phyloP scores from a whole-genome alignment of 2,329 filamentous ascomycete genomes.

The Fusarium sp. region DNA sequence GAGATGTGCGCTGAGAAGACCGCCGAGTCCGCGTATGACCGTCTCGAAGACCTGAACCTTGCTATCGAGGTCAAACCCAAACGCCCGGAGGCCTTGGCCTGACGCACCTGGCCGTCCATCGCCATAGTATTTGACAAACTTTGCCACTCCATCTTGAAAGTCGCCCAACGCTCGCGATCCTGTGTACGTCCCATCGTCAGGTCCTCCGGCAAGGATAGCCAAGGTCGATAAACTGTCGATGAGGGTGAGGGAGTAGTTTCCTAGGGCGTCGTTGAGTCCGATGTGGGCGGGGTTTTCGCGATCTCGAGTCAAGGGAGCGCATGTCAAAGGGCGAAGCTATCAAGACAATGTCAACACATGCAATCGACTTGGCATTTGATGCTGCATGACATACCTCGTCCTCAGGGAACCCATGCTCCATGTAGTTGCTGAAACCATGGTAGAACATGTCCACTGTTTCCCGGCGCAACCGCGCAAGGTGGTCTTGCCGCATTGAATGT shows the following conservation, averaged over 20 bases:
- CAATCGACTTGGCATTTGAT: not conserved
- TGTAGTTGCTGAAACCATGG: conserved; percentile 96
- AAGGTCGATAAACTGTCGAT: conserved; percentile 96
- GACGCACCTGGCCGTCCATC: conserved; percentile 79
- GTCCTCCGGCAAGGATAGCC: conserved; percentile 87
- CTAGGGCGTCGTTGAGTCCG: conserved; percentile 93
- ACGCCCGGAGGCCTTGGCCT: conserved; percentile 77
- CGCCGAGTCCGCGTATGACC: conserved; percentile 92
- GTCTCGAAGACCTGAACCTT: conserved; percentile 99
- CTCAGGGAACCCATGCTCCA: conserved; percentile 92
- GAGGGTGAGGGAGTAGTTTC: conserved; percentile 95
- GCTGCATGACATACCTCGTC: conserved; percentile 73
- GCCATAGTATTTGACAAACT: conserved; percentile 85
- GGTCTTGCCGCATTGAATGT: conserved; percentile 66
- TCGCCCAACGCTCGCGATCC: conserved; percentile 68
- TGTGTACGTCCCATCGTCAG: conserved; percentile 54
- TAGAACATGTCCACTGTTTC: conserved; percentile 88
- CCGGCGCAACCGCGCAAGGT: conserved; percentile 66
- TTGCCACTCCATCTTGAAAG: conserved; percentile 84
- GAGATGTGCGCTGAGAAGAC: conserved; percentile 90
- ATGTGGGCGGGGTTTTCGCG: conserved; percentile 81
- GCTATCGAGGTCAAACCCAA: conserved; percentile 94
- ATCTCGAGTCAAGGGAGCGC: conserved; percentile 86
- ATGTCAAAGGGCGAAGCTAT: conserved; percentile 86
- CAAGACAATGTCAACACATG: conserved; percentile 34